phyloP scores from a whole-genome alignment of 306 rosid species.

The Cercis canadensis region DNA sequence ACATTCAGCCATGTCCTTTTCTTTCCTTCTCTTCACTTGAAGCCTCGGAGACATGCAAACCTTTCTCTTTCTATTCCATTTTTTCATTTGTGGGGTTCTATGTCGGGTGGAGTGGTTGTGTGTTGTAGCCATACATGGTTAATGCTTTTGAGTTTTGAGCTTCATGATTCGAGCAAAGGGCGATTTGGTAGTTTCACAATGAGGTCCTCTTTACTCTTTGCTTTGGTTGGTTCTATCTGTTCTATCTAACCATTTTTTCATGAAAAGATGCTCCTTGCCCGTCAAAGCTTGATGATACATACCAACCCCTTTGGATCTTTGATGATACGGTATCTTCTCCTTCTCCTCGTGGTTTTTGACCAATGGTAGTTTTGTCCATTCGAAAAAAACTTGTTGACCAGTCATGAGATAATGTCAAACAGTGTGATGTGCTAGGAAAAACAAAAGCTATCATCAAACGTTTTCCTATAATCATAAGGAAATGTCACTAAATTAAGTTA shows the following conservation, averaged over 20 bases:
- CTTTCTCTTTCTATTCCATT: slow-evolving; percentile 19
- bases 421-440: no score
- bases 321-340: slow-evolving; percentile 30
- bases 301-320: slow-evolving; percentile 14
- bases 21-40: slow-evolving; percentile 38
- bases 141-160: background rate
- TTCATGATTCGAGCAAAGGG: slow-evolving; percentile 31
- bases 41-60: slow-evolving; percentile 40
- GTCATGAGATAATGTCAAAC: background rate
- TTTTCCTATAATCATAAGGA: no score
- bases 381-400: slow-evolving; percentile 40
- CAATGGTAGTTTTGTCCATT: slow-evolving; percentile 21
- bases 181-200: slow-evolving; percentile 27
- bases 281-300: slow-evolving; percentile 28
- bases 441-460: no score
- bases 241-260: slow-evolving; percentile 42
- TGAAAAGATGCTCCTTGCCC: slow-evolving; percentile 20
- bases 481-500: no score
- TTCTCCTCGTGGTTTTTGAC: slow-evolving; percentile 48
- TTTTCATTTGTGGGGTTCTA: slow-evolving; percentile 45
- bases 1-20: slow-evolving; percentile 40
- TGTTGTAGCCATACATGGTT: background rate
- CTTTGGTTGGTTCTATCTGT: slow-evolving; percentile 34
- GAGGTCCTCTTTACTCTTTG: slow-evolving; percentile 31
- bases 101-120: slow-evolving; percentile 44